These are phyloP conservation scores for Ustilago xerochloae DNA, from an alignment of 1,284 basidiomycete genomes.

Conservation along the genomic window DNA sequence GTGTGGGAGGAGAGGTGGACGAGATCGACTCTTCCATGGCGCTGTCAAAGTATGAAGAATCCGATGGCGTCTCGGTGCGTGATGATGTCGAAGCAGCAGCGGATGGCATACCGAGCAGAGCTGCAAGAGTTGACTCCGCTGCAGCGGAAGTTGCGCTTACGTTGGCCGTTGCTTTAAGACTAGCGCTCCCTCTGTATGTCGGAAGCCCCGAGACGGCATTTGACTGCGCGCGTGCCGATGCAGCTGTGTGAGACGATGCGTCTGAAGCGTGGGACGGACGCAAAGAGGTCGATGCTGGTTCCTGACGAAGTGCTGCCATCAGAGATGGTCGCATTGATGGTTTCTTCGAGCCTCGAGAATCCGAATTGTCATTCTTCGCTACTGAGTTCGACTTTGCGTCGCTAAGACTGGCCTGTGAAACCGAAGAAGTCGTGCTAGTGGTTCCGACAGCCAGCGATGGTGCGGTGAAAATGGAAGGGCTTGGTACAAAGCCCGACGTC, in stretches of 20 bases:
- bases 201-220: slow-evolving; percentile 12
- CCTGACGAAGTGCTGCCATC: slow-evolving; percentile 32
- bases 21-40: slow-evolving; percentile 33
- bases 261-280: not conserved
- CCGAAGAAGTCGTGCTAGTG: too few relatives aligned
- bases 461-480: not conserved
- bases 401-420: not conserved
- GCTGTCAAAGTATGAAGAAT: slow-evolving; percentile 47
- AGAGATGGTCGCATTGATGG: slow-evolving; percentile 26
- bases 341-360: not conserved
- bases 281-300: slow-evolving; percentile 1
- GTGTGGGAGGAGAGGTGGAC: slow-evolving; percentile 39
- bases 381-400: not conserved
- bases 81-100: slow-evolving; percentile 20
- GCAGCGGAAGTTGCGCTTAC: slow-evolving; percentile 1
- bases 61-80: slow-evolving; percentile 43
- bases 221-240: too few relatives aligned
- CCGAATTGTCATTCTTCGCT: not conserved
- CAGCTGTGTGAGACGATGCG: not conserved
- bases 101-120: slow-evolving; percentile 44
- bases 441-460: not conserved
- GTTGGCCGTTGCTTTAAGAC: slow-evolving; percentile 10
- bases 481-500: slow-evolving; percentile 8
- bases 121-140: slow-evolving; percentile 40
- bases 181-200: slow-evolving; percentile 4